phyloP scores from a whole-genome alignment of 2,329 filamentous ascomycete genomes.

The Diplocarpon rosae region DNA sequence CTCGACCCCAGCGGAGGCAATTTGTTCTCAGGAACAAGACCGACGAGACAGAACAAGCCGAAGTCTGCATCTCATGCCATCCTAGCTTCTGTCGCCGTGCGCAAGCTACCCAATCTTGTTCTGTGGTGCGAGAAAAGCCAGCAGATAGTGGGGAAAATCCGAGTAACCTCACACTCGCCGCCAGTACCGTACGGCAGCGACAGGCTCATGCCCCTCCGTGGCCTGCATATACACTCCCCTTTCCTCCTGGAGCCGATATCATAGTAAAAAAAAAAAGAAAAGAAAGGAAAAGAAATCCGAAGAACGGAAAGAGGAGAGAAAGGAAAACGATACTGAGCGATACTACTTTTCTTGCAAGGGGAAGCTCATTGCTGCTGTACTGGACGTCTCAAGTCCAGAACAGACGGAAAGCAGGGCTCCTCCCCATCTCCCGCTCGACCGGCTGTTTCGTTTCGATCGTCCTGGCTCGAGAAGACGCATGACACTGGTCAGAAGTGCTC shows the following conservation, averaged over 20 bases:
- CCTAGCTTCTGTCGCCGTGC: not conserved
- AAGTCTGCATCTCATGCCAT: not conserved
- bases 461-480: slow-evolving; percentile 9
- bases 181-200: not conserved
- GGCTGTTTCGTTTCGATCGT: slow-evolving; percentile 18
- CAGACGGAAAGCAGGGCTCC: slow-evolving; percentile 6
- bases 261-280: too few relatives aligned
- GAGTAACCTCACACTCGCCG: not conserved
- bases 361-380: slow-evolving; percentile 10
- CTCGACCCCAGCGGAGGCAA: slow-evolving; percentile 4
- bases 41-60: not conserved
- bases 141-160: not conserved
- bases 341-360: slow-evolving; percentile 4
- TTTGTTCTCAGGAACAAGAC: not conserved
- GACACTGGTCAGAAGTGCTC: slow-evolving; percentile 16
- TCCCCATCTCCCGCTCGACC: slow-evolving; percentile 1
- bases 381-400: slow-evolving; percentile 1
- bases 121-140: not conserved
- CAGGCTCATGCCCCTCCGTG: not conserved
- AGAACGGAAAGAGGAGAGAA: too few relatives aligned
- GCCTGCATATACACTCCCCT: not conserved
- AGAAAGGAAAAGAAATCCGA: too few relatives aligned
- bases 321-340: too few relatives aligned
- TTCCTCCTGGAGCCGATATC: not conserved
- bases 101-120: not conserved